phyloP scores from a whole-genome alignment of 768 basidiomycete species.

The Gymnopilus junonius region DNA sequence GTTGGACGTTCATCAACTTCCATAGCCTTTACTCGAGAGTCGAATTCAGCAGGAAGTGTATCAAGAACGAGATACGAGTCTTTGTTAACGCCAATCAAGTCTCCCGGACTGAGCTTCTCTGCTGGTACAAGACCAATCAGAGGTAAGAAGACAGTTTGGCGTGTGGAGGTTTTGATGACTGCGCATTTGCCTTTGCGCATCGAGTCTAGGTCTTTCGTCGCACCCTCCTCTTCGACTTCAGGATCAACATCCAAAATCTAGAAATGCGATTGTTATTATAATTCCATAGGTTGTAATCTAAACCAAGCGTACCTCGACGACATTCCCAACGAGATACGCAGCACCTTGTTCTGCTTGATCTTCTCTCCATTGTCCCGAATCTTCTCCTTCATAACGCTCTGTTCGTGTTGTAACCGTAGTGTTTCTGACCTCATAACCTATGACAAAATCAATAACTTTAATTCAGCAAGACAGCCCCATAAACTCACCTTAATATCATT shows the following conservation, averaged over 20 bases:
- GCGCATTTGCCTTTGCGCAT: conserved; percentile 98
- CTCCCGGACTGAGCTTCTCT: conserved; percentile 86
- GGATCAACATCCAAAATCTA: conserved; percentile 95
- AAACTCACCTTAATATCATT: conserved; percentile 88
- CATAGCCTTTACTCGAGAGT: conserved; percentile 99
- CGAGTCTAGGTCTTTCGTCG: conserved; percentile 94
- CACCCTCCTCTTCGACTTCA: conserved; percentile 92
- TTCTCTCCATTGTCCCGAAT: conserved; percentile 98
- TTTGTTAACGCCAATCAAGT: conserved; percentile 99
- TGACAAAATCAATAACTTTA: neutral
- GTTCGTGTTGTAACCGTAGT: conserved; percentile 89
- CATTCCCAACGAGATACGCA: conserved; percentile 97
- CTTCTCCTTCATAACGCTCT: conserved; percentile 97
- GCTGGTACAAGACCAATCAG: conserved; percentile 97
- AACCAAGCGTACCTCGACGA: conserved; percentile 78
- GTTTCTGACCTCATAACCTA: conserved; percentile 98
- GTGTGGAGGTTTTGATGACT: conserved; percentile 98
- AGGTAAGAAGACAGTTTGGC: conserved; percentile 98
- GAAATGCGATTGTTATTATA: neutral
- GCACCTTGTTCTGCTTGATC: conserved; percentile 98
- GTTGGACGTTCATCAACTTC: conserved; percentile 99
- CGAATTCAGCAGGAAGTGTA: conserved; percentile 95
- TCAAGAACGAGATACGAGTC: conserved; percentile 98
- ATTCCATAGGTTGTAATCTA: neutral
- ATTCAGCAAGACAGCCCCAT: neutral